Evolutionary conservation across 2,329 filamentous ascomycete genomes (phyloP).

Genomic region (Colletotrichum graminicola): DNA sequence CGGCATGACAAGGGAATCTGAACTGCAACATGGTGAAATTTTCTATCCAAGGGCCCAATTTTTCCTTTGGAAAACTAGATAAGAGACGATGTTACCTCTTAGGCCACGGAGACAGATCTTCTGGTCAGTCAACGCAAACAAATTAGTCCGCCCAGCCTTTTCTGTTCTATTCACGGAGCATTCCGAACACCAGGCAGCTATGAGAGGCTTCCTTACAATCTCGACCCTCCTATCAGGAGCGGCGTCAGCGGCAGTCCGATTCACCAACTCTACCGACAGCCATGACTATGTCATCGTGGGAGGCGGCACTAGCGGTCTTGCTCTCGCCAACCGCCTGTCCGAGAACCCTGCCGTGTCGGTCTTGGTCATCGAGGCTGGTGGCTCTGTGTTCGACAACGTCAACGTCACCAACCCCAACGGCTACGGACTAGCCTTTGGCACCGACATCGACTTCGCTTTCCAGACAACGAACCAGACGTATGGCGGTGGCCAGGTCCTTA

Average conservation of each 20-base stretch:
- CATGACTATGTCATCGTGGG: conserved; percentile 56
- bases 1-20: conserved; percentile 3
- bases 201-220: conserved; percentile 9
- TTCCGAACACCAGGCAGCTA: background rate
- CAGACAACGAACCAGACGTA: conserved; percentile 49
- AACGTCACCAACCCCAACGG: conserved; percentile 49
- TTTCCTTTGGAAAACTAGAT: background rate
- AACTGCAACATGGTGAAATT: background rate
- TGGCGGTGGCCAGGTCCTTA: conserved; percentile 50
- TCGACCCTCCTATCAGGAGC: conserved; percentile 21
- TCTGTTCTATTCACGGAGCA: background rate
- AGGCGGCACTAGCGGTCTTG: conserved; percentile 53
- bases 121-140: background rate
- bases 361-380: conserved; percentile 51
- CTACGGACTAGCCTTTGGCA: conserved; percentile 47
- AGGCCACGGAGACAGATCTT: rapidly evolving
- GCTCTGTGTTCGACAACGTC: conserved; percentile 51
- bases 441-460: conserved; percentile 53
- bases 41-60: background rate
- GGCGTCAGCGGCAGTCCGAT: conserved; percentile 11
- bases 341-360: conserved; percentile 51
- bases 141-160: background rate
- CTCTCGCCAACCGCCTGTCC: conserved; percentile 54
- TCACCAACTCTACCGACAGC: conserved; percentile 5
- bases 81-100: background rate